A percentile compares a stretch with the other conserved stretches of the same genome.
Evolutionary conservation across 495 filamentous ascomycete genomes (phyloP).

Genomic region (Staphylotrichum tortipilum): DNA sequence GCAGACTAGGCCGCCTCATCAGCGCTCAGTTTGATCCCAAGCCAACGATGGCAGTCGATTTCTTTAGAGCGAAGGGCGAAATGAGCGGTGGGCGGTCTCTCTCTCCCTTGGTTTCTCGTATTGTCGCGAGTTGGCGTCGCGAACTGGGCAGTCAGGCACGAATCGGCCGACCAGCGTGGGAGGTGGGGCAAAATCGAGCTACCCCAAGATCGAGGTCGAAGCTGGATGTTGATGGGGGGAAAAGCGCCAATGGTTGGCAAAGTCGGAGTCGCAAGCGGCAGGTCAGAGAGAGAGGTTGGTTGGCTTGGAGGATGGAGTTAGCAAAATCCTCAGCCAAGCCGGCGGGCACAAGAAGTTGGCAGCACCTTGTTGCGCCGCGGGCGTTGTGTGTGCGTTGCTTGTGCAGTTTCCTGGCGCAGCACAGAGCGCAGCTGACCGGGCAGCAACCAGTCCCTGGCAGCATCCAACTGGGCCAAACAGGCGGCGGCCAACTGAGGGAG

Average conservation of each 20-base stretch:
- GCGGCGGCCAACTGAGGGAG: too few species aligned
- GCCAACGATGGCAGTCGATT: too few species aligned
- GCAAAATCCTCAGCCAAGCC: neutral
- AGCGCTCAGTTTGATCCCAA: too few species aligned
- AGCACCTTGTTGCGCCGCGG: neutral
- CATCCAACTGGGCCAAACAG: too few species aligned
- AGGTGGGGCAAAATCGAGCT: neutral
- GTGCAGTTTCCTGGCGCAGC: too few species aligned
- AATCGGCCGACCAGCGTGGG: neutral
- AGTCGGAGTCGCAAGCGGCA: neutral
- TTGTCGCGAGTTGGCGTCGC: too few species aligned
- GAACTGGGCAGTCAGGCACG: slow-evolving; percentile 9
- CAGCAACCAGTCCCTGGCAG: too few species aligned
- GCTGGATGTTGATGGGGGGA: neutral
- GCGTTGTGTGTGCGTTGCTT: too few species aligned
- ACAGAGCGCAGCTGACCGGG: too few species aligned
- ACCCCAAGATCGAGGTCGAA: neutral
- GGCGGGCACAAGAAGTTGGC: neutral
- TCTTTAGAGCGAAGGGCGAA: too few species aligned
- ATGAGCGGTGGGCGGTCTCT: too few species aligned
- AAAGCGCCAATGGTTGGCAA: neutral
- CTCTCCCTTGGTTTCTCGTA: too few species aligned
- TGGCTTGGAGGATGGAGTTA: neutral
- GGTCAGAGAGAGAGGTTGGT: neutral
- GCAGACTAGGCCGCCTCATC: neutral